These are phyloP conservation scores for Moniliella sp. DNA, from an alignment of 1,284 basidiomycete species.

Conservation along the genomic window DNA sequence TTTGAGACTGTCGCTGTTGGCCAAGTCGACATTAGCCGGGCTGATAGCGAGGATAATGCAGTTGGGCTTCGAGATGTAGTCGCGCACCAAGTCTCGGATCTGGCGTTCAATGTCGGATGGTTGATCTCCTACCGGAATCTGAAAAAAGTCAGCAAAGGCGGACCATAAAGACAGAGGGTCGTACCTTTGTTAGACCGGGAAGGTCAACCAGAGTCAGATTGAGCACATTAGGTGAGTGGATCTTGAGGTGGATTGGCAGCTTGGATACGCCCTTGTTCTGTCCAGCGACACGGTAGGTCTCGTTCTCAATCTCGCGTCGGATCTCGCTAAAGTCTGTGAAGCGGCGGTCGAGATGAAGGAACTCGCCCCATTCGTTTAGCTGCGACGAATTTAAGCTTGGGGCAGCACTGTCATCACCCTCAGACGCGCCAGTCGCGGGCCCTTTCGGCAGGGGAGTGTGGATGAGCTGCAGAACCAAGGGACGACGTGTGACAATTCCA, in stretches of 20 bases:
- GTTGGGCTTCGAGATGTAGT: slow-evolving; percentile 90
- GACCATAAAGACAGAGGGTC: slow-evolving; percentile 2
- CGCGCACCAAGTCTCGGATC: slow-evolving; percentile 74
- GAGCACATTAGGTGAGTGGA: slow-evolving; percentile 81
- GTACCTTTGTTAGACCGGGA: slow-evolving; percentile 77
- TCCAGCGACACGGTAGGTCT: slow-evolving; percentile 87
- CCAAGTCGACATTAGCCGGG: slow-evolving; percentile 87
- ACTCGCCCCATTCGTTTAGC: slow-evolving; percentile 95
- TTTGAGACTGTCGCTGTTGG: slow-evolving; percentile 91
- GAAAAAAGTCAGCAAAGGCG: neutral
- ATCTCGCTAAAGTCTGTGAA: slow-evolving; percentile 89
- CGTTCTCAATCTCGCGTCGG: slow-evolving; percentile 85
- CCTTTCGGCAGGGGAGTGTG: slow-evolving; percentile 50
- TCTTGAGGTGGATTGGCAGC: slow-evolving; percentile 74
- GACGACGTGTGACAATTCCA: slow-evolving; percentile 84
- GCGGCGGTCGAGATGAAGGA: slow-evolving; percentile 80
- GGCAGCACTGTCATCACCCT: slow-evolving; percentile 1
- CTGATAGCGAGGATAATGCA: slow-evolving; percentile 91
- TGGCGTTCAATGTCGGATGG: slow-evolving; percentile 80
- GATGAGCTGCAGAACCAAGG: slow-evolving; percentile 80
- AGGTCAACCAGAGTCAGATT: slow-evolving; percentile 88
- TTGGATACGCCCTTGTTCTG: slow-evolving; percentile 98
- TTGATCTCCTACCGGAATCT: slow-evolving; percentile 41
- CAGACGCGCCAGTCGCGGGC: neutral
- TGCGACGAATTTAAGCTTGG: neutral